Evolutionary conservation across 352 stramenopile species (phyloP).

Genomic region (Pythium diclinum): DNA sequence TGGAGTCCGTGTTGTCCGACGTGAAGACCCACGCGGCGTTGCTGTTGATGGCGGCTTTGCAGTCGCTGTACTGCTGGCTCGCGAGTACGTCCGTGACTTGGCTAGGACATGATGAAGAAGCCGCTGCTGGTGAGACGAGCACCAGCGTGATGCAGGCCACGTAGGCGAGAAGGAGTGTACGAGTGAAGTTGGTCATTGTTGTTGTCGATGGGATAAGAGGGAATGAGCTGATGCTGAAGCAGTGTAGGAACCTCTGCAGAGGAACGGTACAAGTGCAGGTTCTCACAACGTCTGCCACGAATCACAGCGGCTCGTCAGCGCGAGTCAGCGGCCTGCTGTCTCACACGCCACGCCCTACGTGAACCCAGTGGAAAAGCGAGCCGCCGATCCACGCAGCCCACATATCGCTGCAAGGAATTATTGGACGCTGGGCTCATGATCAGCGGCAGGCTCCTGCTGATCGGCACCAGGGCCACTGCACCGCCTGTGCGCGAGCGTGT

Average conservation of each 20-base stretch:
- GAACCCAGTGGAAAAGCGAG: background rate
- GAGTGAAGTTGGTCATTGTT: background rate
- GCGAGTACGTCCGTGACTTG: conserved; percentile 4
- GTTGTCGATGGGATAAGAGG: background rate
- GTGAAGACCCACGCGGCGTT: conserved; percentile 8
- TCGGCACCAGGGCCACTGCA: background rate
- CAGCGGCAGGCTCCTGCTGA: background rate
- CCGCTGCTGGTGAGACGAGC: background rate
- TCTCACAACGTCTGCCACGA: no score
- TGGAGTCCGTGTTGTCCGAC: background rate
- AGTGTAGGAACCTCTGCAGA: background rate
- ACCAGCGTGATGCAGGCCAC: background rate
- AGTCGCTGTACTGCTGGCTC: conserved; percentile 7
- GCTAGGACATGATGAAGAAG: background rate
- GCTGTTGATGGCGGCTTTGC: background rate
- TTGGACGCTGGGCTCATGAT: background rate
- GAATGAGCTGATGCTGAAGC: background rate
- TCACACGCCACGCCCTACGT: background rate
- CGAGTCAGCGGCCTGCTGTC: background rate
- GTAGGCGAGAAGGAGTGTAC: background rate
- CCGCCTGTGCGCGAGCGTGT: background rate
- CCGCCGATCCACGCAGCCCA: background rate
- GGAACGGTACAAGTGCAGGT: no score
- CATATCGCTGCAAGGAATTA: background rate
- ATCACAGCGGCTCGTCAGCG: background rate